Percentiles rank a stretch among this genome's conserved stretches.
Conservation (phyloP, 306 rosid genomes). For the Vigna angularis region DNA sequence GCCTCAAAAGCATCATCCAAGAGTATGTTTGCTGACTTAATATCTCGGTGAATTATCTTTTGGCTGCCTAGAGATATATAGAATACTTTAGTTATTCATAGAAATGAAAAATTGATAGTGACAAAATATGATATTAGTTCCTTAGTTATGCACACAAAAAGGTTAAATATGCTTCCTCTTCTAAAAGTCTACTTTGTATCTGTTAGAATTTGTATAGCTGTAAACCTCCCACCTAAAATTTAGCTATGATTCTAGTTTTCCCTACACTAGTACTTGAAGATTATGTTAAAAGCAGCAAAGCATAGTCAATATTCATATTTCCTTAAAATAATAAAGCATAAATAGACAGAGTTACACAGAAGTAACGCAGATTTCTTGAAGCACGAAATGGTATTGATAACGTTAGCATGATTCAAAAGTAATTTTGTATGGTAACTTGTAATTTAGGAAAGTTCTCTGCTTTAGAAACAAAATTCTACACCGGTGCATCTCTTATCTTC, state of each 20-base stretch:
- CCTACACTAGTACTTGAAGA: constrained; percentile 6
- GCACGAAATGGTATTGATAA: constrained; percentile 6
- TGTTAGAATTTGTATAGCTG: not conserved
- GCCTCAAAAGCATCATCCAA: constrained; percentile 85
- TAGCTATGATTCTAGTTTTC: not conserved
- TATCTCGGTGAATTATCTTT: constrained; percentile 95
- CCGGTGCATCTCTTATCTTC: not conserved
- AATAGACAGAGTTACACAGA: not conserved
- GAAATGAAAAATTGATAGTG: constrained; percentile 17
- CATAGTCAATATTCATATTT: constrained; percentile 9
- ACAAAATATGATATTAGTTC: constrained; percentile 4
- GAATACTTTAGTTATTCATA: constrained; percentile 48
- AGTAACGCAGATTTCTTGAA: not conserved
- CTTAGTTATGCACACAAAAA: not conserved
- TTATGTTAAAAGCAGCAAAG: not conserved
- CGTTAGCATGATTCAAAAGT: not conserved
- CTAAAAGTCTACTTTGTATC: constrained; percentile 5
- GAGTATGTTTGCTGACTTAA: constrained; percentile 92
- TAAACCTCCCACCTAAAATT: not conserved
- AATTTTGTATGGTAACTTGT: not conserved
- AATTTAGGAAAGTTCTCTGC: constrained; percentile 16
- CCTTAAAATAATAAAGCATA: not conserved
- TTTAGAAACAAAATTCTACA: not conserved
- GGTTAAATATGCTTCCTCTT: constrained; percentile 1
- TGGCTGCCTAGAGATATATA: constrained; percentile 80